Percentiles rank a stretch among this genome's conserved stretches.
These are phyloP conservation scores for Geranium brycei DNA, from an alignment of 345 rosid species.

Conservation along the genomic window DNA sequence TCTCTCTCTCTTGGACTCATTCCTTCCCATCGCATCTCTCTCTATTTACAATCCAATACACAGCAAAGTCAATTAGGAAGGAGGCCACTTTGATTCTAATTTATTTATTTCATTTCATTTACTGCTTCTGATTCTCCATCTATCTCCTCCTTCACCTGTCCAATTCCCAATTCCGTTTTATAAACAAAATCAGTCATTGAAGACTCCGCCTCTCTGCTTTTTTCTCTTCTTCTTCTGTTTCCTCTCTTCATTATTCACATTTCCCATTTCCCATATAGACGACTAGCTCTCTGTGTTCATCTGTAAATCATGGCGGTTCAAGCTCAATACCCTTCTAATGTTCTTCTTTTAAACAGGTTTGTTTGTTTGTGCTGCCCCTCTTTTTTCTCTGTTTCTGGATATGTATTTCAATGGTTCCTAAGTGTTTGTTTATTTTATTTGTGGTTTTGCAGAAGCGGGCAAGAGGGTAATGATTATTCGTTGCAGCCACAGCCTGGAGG, in stretches of 20 bases:
- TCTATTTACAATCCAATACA: not conserved
- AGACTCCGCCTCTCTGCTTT: not conserved
- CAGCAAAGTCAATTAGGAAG: too few species aligned
- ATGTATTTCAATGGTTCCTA: not conserved
- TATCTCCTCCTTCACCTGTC: too few species aligned
- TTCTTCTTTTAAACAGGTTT: constrained; percentile 65
- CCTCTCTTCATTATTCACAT: not conserved
- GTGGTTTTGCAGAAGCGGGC: constrained; percentile 40
- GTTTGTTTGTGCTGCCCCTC: not conserved
- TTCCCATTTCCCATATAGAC: too few species aligned
- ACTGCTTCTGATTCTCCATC: too few species aligned
- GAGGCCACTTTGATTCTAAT: too few species aligned
- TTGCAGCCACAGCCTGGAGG: constrained; percentile 41
- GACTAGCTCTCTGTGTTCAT: not conserved
- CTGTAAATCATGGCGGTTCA: constrained; percentile 63
- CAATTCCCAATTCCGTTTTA: too few species aligned
- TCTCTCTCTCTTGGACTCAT: not conserved
- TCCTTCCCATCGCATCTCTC: not conserved
- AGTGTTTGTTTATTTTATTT: not conserved
- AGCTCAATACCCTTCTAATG: constrained; percentile 75
- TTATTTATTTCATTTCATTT: too few species aligned
- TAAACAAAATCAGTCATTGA: too few species aligned
- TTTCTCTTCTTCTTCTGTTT: too few species aligned
- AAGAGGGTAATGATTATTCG: constrained; percentile 49
- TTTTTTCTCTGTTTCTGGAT: not conserved